These are phyloP conservation scores for Dictyostelium purpureum DNA, from an alignment of 78 protist genomes.

Conservation along the genomic window DNA sequence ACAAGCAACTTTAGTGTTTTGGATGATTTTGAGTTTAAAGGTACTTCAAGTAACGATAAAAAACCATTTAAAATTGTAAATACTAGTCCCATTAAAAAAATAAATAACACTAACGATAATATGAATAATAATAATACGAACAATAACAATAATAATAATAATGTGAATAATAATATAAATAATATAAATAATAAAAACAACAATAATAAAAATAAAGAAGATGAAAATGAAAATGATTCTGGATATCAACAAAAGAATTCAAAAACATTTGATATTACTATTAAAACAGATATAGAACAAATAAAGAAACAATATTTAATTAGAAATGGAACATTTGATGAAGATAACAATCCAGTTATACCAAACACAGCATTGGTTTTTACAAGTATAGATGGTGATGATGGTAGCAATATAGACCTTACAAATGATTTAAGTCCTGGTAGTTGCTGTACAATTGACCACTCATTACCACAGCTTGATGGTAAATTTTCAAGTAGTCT, in stretches of 20 bases:
- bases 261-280: slow-evolving; percentile 60
- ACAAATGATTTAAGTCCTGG: neutral
- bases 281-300: neutral
- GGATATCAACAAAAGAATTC: slow-evolving; percentile 71
- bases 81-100: neutral
- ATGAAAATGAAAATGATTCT: neutral
- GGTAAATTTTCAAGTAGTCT: slow-evolving; percentile 4
- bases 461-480: neutral
- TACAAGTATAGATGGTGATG: neutral
- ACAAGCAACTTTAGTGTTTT: neutral
- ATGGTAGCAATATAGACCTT: neutral
- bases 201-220: neutral
- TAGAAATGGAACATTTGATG: slow-evolving; percentile 44
- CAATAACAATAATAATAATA: neutral
- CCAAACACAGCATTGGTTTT: slow-evolving; percentile 2
- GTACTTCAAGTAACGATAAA: neutral
- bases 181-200: neutral
- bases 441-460: neutral
- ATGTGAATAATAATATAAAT: neutral
- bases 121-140: neutral
- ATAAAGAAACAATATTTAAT: slow-evolving; percentile 8
- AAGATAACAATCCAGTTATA: slow-evolving; percentile 1
- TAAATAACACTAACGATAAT: neutral
- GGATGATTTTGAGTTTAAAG: slow-evolving; percentile 9
- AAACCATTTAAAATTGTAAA: neutral